Evolutionary conservation across 2,329 filamentous ascomycete genomes (phyloP).

Genomic region (Teratosphaeriaceae sp.): DNA sequence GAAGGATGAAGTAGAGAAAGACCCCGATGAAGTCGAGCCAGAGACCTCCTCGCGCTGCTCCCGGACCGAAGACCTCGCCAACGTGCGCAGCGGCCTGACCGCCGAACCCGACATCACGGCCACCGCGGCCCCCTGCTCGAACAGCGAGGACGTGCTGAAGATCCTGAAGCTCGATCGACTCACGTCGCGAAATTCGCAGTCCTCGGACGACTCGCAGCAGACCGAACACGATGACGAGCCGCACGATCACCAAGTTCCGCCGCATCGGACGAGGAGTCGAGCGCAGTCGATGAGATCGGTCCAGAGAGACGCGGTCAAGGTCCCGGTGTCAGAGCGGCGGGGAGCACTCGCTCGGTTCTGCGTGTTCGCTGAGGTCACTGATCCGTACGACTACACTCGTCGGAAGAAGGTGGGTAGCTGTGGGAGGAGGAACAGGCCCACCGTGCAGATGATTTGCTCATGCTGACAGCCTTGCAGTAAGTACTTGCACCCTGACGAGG

Average conservation of each 20-base stretch:
- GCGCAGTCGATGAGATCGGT: conserved; percentile 21
- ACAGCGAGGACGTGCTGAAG: conserved; percentile 12
- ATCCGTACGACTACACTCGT: conserved; percentile 65
- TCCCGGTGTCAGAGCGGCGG: conserved; percentile 53
- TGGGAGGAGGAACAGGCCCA: no score
- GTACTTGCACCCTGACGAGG: no score
- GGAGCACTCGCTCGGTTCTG: conserved; percentile 67
- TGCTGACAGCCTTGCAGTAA: no score
- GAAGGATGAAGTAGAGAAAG: conserved; percentile 8
- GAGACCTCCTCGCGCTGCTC: conserved; percentile 3
- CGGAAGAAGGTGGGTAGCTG: no score
- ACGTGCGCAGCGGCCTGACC: not conserved
- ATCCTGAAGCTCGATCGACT: conserved; percentile 4
- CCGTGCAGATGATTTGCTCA: no score
- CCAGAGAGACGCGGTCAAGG: conserved; percentile 30
- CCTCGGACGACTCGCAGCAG: conserved; percentile 16
- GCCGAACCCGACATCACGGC: conserved; percentile 12
- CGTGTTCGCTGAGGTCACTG: conserved; percentile 70
- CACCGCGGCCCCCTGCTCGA: conserved; percentile 9
- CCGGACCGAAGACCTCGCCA: not conserved
- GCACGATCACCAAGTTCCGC: conserved; percentile 24
- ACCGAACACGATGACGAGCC: conserved; percentile 18
- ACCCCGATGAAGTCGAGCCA: conserved; percentile 12
- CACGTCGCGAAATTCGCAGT: conserved; percentile 9
- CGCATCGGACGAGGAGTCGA: conserved; percentile 18